Conservation (phyloP, 345 rosid genomes). For the Eucalyptus sp. region DNA sequence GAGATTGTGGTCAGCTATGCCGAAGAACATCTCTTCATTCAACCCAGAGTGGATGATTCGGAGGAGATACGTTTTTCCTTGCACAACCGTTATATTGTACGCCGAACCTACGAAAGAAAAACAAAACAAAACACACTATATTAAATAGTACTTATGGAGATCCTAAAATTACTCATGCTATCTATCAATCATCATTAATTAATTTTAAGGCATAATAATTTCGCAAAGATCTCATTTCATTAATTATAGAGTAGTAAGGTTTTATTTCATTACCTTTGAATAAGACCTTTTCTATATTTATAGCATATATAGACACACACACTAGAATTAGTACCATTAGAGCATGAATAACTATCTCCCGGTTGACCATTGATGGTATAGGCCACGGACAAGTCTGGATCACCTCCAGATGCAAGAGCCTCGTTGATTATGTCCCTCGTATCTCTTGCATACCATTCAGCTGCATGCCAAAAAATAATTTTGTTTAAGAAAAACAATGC, state of each 20-base stretch:
- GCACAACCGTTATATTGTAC: not conserved
- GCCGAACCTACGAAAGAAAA: not conserved
- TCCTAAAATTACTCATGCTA: not conserved
- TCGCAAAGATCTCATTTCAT: not conserved
- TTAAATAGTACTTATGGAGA: not conserved
- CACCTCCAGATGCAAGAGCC: not conserved
- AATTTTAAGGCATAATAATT: not conserved
- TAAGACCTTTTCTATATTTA: not conserved
- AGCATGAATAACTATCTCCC: not conserved
- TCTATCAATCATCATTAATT: not conserved
- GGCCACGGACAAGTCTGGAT: not conserved
- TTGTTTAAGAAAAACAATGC: not conserved
- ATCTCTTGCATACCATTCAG: not conserved
- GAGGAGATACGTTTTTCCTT: not conserved
- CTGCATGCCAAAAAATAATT: not conserved
- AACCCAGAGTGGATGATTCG: not conserved
- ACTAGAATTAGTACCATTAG: not conserved
- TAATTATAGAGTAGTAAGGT: not conserved
- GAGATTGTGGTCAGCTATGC: not conserved
- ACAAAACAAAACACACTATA: not conserved
- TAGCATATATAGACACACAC: not conserved
- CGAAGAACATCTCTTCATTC: not conserved
- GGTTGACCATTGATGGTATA: not conserved
- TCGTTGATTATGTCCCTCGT: not conserved
- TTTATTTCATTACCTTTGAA: not conserved